A percentile compares a stretch with the other conserved stretches of the same genome.
Evolutionary conservation across 129 eudicot species (phyloP).

Genomic region (Artemisia tridentata): DNA sequence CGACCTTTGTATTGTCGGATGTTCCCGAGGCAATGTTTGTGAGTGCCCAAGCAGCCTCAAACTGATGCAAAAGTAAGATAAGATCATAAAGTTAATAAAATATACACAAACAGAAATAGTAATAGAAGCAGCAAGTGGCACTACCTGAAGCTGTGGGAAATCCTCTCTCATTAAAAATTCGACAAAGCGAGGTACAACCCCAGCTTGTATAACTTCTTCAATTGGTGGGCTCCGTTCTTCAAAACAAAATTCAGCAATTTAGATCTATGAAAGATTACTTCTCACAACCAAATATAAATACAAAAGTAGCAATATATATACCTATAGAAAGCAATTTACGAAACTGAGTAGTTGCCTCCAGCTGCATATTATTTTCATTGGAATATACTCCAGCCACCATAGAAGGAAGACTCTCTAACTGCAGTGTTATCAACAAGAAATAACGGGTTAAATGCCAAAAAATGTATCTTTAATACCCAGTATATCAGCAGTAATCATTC

Average conservation of each 20-base stretch:
- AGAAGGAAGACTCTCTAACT: constrained; percentile 77
- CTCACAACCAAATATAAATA: not conserved
- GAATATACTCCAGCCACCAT: constrained; percentile 79
- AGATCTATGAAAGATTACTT: not conserved
- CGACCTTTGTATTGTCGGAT: constrained; percentile 76
- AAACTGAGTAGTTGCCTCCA: constrained; percentile 84
- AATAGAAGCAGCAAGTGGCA: not conserved
- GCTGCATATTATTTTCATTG: constrained; percentile 54
- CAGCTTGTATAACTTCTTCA: constrained; percentile 79
- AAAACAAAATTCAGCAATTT: not conserved
- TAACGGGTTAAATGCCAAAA: not conserved
- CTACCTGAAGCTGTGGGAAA: constrained; percentile 79
- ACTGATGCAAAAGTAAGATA: constrained; percentile 33
- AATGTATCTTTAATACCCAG: not conserved
- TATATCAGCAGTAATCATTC: too few species aligned
- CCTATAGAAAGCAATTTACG: constrained; percentile 90
- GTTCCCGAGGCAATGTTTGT: constrained; percentile 91
- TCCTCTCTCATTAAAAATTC: constrained; percentile 74
- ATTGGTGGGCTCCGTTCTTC: constrained; percentile 79
- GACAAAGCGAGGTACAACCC: constrained; percentile 81
- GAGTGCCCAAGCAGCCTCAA: constrained; percentile 95
- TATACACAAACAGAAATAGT: not conserved
- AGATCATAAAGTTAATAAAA: not conserved
- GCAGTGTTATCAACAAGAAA: constrained; percentile 28
- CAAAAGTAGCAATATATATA: constrained; percentile 18